Percentiles rank a stretch among this genome's conserved stretches.
These are phyloP conservation scores for Pleurotus citrinopileatus DNA, from an alignment of 768 basidiomycete genomes.

Conservation along the genomic window DNA sequence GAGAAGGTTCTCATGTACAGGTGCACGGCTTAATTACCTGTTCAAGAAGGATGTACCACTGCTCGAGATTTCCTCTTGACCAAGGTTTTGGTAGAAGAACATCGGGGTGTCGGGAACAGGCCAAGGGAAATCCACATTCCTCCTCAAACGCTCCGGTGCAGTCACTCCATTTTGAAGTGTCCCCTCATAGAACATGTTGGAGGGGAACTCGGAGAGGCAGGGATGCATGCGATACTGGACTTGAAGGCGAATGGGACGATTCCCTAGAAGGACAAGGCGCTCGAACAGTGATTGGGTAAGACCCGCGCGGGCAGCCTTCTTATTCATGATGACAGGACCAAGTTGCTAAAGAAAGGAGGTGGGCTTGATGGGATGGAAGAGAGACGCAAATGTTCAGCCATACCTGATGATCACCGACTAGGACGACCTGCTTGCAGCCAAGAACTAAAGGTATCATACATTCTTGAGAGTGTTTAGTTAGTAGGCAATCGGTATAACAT, in stretches of 20 bases:
- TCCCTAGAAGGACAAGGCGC: conserved; percentile 90
- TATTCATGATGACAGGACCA: conserved; percentile 99
- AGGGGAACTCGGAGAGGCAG: conserved; percentile 97
- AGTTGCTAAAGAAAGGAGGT: conserved; percentile 73
- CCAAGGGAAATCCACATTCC: conserved; percentile 99
- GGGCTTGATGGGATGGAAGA: neutral
- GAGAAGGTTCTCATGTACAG: conserved; percentile 13
- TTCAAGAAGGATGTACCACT: conserved; percentile 99
- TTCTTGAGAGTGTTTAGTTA: conserved; percentile 47
- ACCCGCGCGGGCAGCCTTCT: conserved; percentile 99
- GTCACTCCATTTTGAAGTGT: conserved; percentile 99
- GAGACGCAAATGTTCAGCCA: conserved; percentile 16
- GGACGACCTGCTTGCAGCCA: conserved; percentile 97
- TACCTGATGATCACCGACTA: conserved; percentile 91
- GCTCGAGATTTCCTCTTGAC: conserved; percentile 98
- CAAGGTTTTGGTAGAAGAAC: conserved; percentile 99
- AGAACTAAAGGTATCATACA: conserved; percentile 99
- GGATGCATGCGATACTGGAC: conserved; percentile 99
- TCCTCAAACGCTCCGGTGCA: conserved; percentile 93
- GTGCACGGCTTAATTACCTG: conserved; percentile 47
- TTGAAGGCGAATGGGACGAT: conserved; percentile 96
- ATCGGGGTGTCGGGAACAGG: conserved; percentile 95
- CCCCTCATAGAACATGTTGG: conserved; percentile 99
- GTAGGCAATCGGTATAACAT: conserved; percentile 6
- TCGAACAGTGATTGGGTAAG: conserved; percentile 98